Conservation (phyloP, 73 alveolate species). For the Symbiodinium pilosum region DNA sequence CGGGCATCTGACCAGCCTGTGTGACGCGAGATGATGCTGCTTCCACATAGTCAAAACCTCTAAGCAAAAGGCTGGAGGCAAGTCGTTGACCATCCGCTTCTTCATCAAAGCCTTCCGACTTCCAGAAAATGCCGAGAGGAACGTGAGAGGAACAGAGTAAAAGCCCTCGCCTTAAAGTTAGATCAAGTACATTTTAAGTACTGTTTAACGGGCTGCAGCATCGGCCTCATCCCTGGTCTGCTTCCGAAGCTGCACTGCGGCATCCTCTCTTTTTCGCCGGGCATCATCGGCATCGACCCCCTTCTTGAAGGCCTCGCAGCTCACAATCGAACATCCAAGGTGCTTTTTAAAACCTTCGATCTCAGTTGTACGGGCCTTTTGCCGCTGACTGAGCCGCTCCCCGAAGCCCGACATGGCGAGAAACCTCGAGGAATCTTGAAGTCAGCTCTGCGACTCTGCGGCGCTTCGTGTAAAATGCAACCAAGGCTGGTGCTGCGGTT, state of each 20-base stretch:
- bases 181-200: too few species aligned
- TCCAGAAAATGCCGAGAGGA: neutral
- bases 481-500: too few species aligned
- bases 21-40: too few species aligned
- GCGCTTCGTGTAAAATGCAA: too few species aligned
- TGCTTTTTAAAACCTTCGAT: neutral
- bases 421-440: too few species aligned
- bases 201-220: neutral
- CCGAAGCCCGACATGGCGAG: conserved; percentile 93
- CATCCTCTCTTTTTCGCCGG: conserved; percentile 97
- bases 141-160: too few species aligned
- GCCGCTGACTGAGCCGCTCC: conserved; percentile 65
- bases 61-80: too few species aligned
- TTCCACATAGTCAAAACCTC: too few species aligned
- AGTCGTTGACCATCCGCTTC: conserved; percentile 81
- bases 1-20: conserved; percentile 21
- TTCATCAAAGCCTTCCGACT: conserved; percentile 64
- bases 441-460: too few species aligned
- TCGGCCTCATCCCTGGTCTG: conserved; percentile 63
- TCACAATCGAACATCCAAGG: neutral
- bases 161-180: too few species aligned
- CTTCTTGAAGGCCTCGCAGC: conserved; percentile 74
- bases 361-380: conserved; percentile 19
- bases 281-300: conserved; percentile 96
- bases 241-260: conserved; percentile 96